Conservation (phyloP, 768 basidiomycete species). For the Leccinum subtestaceum region DNA sequence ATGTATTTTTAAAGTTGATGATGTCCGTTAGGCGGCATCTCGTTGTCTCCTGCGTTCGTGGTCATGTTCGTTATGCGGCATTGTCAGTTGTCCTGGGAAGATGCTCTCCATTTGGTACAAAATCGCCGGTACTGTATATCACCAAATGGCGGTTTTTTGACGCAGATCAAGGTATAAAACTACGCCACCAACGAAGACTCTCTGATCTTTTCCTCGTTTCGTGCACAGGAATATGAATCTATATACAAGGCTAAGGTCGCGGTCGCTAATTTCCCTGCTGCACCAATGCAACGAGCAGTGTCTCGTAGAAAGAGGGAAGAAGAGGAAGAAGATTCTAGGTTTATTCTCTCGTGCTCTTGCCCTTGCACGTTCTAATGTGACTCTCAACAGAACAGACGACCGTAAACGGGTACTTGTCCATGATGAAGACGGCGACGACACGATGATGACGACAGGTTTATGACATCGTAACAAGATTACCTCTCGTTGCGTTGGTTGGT, state of each 20-base stretch:
- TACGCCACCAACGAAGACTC: background rate
- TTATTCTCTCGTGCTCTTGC: background rate
- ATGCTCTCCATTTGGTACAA: slow-evolving; percentile 84
- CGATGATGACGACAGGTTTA: slow-evolving; percentile 35
- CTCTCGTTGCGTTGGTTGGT: background rate
- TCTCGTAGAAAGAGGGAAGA: slow-evolving; percentile 69
- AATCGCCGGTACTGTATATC: slow-evolving; percentile 92
- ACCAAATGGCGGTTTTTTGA: slow-evolving; percentile 87
- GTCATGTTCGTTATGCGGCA: slow-evolving; percentile 94
- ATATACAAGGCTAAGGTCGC: slow-evolving; percentile 82
- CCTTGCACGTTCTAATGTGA: background rate
- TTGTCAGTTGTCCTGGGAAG: slow-evolving; percentile 79
- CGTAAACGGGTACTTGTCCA: slow-evolving; percentile 42
- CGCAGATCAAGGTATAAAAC: slow-evolving; percentile 76
- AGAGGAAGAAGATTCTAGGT: slow-evolving; percentile 63
- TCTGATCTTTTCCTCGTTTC: slow-evolving; percentile 3
- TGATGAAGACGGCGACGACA: slow-evolving; percentile 32
- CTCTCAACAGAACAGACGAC: slow-evolving; percentile 37
- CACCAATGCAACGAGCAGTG: slow-evolving; percentile 39
- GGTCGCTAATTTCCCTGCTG: slow-evolving; percentile 54
- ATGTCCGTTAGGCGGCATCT: slow-evolving; percentile 67
- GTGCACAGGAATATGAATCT: slow-evolving; percentile 80
- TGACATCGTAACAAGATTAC: slow-evolving; percentile 5
- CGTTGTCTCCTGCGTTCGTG: slow-evolving; percentile 83
- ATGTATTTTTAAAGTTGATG: background rate